Conservation (phyloP, 768 basidiomycete genomes). For the Auricularia sp. region DNA sequence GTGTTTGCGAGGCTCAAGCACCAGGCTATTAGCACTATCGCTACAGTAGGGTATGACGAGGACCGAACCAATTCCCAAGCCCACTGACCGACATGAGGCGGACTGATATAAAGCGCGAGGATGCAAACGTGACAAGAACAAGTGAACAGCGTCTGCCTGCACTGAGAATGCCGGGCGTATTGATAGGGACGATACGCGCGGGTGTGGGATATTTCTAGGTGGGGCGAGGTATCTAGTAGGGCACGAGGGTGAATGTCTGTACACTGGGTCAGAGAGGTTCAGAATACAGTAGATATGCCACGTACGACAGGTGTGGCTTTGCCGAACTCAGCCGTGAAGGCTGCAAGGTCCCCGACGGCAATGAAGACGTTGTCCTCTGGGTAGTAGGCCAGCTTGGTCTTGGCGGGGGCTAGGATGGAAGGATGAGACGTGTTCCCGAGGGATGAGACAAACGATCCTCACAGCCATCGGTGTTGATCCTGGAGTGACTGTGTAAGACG, state of each 20-base stretch:
- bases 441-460: neutral
- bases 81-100: too few species aligned
- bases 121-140: too few species aligned
- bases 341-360: neutral
- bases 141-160: too few species aligned
- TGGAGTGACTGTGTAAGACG: neutral
- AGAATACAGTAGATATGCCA: neutral
- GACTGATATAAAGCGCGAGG: too few species aligned
- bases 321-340: neutral
- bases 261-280: neutral
- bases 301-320: neutral
- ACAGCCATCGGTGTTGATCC: neutral
- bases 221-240: neutral
- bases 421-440: neutral
- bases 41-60: too few species aligned
- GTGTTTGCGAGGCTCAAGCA: too few species aligned
- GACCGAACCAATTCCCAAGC: too few species aligned
- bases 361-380: neutral
- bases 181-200: too few species aligned
- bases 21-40: too few species aligned
- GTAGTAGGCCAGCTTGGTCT: neutral
- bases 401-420: neutral
- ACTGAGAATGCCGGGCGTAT: too few species aligned
- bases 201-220: too few species aligned
- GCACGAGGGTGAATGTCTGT: neutral